These are phyloP conservation scores for Mucor lusitanicus DNA, from an alignment of 371 early-diverging fungal species.

Conservation along the genomic window DNA sequence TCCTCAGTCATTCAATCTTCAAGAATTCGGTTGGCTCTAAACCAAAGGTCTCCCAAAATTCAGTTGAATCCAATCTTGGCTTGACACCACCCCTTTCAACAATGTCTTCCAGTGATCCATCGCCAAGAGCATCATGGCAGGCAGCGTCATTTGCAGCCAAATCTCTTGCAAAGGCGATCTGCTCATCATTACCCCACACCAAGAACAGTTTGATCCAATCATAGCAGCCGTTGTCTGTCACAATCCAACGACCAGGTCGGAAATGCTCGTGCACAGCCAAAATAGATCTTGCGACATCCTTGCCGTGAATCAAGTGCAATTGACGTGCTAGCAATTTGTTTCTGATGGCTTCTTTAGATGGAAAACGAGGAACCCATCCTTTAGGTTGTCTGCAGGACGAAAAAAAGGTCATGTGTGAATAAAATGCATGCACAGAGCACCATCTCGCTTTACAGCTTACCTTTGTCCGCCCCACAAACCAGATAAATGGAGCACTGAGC, in stretches of 20 bases:
- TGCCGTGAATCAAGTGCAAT: constrained; percentile 49
- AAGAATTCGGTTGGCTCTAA: constrained; percentile 40
- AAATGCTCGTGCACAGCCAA: constrained; percentile 37
- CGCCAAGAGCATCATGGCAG: constrained; percentile 25
- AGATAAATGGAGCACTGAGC: constrained; percentile 44
- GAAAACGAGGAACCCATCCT: constrained; percentile 47
- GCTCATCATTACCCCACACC: constrained; percentile 40
- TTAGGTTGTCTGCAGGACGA: constrained; percentile 32
- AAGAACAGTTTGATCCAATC: constrained; percentile 47
- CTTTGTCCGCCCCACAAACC: constrained; percentile 50
- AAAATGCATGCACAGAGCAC: background rate
- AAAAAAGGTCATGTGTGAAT: background rate
- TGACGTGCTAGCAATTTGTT: constrained; percentile 40
- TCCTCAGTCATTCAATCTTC: constrained; percentile 20
- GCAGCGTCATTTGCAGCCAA: constrained; percentile 26
- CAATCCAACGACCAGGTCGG: constrained; percentile 39
- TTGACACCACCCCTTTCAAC: constrained; percentile 29
- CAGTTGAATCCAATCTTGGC: constrained; percentile 42
- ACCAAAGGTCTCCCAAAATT: constrained; percentile 47
- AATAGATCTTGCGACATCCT: constrained; percentile 47
- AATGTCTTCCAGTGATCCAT: constrained; percentile 34
- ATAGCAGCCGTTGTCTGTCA: constrained; percentile 43
- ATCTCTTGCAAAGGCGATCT: constrained; percentile 27
- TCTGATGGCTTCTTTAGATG: constrained; percentile 30
- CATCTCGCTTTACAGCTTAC: constrained; percentile 12